Conservation (phyloP, 768 basidiomycete genomes). For the Mycena amicta region DNA sequence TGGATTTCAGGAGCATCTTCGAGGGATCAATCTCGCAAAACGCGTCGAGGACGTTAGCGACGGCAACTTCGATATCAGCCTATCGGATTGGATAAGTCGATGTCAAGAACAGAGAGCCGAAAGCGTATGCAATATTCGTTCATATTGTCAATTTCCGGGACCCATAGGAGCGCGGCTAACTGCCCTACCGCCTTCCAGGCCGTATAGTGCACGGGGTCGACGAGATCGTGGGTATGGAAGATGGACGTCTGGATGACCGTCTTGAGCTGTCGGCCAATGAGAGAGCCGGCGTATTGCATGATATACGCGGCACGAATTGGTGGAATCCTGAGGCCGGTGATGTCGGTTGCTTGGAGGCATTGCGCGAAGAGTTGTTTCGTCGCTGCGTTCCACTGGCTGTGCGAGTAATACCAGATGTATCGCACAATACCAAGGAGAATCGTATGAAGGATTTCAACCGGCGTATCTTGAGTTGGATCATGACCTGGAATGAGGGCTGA, state of each 20-base stretch:
- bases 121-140: constrained; percentile 33
- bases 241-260: constrained; percentile 22
- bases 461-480: constrained; percentile 3
- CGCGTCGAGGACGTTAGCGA: constrained; percentile 23
- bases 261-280: constrained; percentile 30
- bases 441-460: constrained; percentile 4
- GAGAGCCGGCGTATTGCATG: constrained; percentile 11
- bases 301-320: constrained; percentile 21
- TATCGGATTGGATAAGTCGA: background rate
- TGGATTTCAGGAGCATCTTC: constrained; percentile 21
- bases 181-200: constrained; percentile 20
- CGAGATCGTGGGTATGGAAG: constrained; percentile 11
- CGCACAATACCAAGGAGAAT: background rate
- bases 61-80: constrained; percentile 3
- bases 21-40: constrained; percentile 18
- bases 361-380: constrained; percentile 8
- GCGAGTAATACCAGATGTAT: background rate
- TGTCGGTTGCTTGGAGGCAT: constrained; percentile 14
- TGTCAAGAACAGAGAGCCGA: background rate
- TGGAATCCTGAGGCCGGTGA: constrained; percentile 17
- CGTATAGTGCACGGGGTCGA: constrained; percentile 1
- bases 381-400: constrained; percentile 5
- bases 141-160: constrained; percentile 22
- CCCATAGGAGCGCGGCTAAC: constrained; percentile 21
- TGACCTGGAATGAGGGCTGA: too few species aligned